Evolutionary conservation across 129 eudicot genomes (phyloP).

Genomic region (Pulicaria dysenterica): DNA sequence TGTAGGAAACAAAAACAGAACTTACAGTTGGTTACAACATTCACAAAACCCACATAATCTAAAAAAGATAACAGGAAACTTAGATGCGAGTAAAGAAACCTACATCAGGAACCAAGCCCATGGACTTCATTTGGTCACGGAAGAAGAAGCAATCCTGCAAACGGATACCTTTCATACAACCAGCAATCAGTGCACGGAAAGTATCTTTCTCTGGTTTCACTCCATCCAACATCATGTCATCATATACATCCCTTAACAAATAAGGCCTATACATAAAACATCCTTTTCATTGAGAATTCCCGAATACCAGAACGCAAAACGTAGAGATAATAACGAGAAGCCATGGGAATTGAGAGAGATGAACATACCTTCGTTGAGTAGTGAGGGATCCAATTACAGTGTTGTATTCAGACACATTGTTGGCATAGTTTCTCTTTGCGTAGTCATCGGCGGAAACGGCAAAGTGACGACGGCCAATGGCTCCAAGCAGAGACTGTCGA

Average conservation of each 20-base stretch:
- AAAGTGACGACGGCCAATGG: conserved; percentile 58
- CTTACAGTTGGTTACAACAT: background rate
- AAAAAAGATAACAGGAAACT: background rate
- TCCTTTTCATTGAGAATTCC: background rate
- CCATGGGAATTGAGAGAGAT: background rate
- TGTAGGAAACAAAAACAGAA: background rate
- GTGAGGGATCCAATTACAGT: conserved; percentile 73
- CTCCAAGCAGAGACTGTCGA: conserved; percentile 48
- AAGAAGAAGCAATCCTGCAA: conserved; percentile 88
- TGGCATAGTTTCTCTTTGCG: conserved; percentile 76
- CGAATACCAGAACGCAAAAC: background rate
- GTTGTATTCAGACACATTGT: conserved; percentile 76
- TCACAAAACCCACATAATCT: background rate
- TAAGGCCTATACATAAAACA: conserved; percentile 44
- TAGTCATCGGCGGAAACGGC: conserved; percentile 58
- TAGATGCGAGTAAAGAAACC: conserved; percentile 22
- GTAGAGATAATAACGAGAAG: background rate
- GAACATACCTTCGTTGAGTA: conserved; percentile 62
- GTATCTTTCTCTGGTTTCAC: conserved; percentile 78
- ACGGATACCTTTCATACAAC: conserved; percentile 81
- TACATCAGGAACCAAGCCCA: conserved; percentile 97
- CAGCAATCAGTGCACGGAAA: conserved; percentile 65
- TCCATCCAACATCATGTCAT: conserved; percentile 95
- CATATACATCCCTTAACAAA: conserved; percentile 88
- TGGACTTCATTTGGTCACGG: conserved; percentile 69